phyloP scores from a whole-genome alignment of 352 stramenopile genomes.

The Phytophthora quininea region DNA sequence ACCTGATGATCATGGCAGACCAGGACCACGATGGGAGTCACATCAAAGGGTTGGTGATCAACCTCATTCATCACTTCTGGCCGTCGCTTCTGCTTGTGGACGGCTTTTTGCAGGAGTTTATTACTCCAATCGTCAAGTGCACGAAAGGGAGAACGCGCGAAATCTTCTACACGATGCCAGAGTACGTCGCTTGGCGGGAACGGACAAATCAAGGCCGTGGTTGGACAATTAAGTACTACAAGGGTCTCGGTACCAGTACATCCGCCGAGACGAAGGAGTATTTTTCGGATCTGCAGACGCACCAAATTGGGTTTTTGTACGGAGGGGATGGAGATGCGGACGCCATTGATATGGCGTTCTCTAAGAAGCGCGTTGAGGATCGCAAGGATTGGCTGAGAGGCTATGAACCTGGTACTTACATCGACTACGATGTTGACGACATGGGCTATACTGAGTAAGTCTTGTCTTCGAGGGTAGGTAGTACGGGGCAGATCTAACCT shows the following conservation, averaged over 20 bases:
- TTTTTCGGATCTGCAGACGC: constrained; percentile 94
- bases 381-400: constrained; percentile 96
- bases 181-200: constrained; percentile 95
- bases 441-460: constrained; percentile 93
- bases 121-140: constrained; percentile 98
- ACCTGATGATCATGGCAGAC: constrained; percentile 99
- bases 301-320: constrained; percentile 95
- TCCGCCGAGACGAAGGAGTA: constrained; percentile 97
- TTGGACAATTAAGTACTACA: constrained; percentile 99
- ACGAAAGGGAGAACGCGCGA: constrained; percentile 87
- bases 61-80: constrained; percentile 99
- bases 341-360: constrained; percentile 97
- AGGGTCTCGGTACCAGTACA: constrained; percentile 99
- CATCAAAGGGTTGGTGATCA: constrained; percentile 99
- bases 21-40: constrained; percentile 99
- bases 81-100: constrained; percentile 93
- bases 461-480: background rate
- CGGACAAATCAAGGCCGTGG: constrained; percentile 89
- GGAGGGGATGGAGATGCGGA: constrained; percentile 89
- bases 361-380: constrained; percentile 96
- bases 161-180: constrained; percentile 97
- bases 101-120: constrained; percentile 95
- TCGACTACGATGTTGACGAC: constrained; percentile 92
- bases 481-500: constrained; percentile 5
- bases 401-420: constrained; percentile 86